A percentile compares a stretch with the other conserved stretches of the same genome.
Conservation (phyloP, 23 red algal genomes). For the Gracilariopsis chorda region DNA sequence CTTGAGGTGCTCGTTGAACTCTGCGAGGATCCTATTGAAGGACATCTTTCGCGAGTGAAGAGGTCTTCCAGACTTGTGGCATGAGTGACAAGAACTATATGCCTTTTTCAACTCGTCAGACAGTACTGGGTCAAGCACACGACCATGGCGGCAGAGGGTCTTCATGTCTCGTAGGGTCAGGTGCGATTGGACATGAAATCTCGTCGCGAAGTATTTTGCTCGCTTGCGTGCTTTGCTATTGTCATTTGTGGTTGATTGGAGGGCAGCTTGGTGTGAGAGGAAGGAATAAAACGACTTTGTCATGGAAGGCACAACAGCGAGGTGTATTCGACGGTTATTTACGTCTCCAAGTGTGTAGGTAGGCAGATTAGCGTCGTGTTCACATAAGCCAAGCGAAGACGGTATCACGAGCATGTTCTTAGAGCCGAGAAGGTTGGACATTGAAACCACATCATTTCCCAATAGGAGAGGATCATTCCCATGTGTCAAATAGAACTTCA, state of each 20-base stretch:
- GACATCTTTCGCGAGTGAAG: not conserved
- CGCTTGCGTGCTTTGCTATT: not conserved
- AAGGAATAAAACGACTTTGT: not conserved
- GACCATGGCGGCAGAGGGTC: not conserved
- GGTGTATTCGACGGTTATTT: not conserved
- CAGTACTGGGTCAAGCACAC: not conserved
- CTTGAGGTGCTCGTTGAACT: constrained; percentile 31
- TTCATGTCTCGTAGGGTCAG: constrained; percentile 14
- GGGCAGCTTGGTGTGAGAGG: not conserved
- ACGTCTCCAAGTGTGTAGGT: not conserved
- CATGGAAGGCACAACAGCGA: not conserved
- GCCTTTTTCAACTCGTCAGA: not conserved
- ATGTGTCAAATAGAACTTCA: not conserved
- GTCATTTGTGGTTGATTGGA: not conserved
- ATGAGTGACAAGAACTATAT: not conserved
- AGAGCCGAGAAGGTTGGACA: not conserved
- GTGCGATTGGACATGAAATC: constrained; percentile 22
- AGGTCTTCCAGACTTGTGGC: not conserved
- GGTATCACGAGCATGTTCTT: not conserved
- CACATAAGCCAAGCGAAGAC: too few relatives aligned
- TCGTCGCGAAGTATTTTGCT: not conserved
- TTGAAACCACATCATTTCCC: not conserved
- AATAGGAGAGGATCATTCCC: not conserved
- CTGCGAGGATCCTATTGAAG: not conserved
- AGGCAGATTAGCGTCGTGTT: not conserved